Evolutionary conservation across 2,329 filamentous ascomycete species (phyloP), one percentile per base, ranked within the genome.

Genomic region (Botrytis fabae): DNA sequence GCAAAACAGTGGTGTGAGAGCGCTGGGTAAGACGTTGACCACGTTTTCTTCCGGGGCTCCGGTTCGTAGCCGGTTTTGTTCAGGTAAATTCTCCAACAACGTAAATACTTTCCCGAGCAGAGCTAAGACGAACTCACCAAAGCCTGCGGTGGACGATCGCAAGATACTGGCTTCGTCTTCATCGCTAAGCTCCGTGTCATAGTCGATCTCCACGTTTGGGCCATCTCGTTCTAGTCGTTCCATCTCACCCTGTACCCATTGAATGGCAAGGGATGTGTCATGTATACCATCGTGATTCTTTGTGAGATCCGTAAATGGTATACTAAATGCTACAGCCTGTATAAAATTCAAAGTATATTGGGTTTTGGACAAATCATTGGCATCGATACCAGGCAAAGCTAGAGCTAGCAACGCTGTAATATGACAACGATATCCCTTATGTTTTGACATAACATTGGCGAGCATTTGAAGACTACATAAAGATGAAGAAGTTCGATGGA

Each of bases 291-390:
- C 87, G 72, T 87, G 85, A 63, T 91, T 90, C 79, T 90, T 88
- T 12, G 92, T 91, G 69, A 99, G 84, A 74, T 97, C 92, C 73
- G 93, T 90, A 80, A 99, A 93, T 0, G 96, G 97, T 70, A 99
- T 97, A 79, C 95, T 97, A 84, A 98, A 98, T 74, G 94, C 95
- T 20, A 98, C 93, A 73, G 93, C 93, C 82, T 98, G 95, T 73
- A 99, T 96, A 81, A 98, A 98, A 77, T 95, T 93, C 73, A 99
- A 86, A 0, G 96, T 97, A 82, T 97, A 93, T 78, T 97, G 89
- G 0, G 96, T 98, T 86, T 99, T 99, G 80, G 96, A 95, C 40
- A 99, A 85, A 82, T 99, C 96, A 80, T 99, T 99, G 76, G 97
- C 95, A 83, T 99, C 97, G 73, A 99, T 97, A 35, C 96, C 97